Evolutionary conservation across 208 protist species (phyloP).

Genomic region (Histomonas meleagridis): DNA sequence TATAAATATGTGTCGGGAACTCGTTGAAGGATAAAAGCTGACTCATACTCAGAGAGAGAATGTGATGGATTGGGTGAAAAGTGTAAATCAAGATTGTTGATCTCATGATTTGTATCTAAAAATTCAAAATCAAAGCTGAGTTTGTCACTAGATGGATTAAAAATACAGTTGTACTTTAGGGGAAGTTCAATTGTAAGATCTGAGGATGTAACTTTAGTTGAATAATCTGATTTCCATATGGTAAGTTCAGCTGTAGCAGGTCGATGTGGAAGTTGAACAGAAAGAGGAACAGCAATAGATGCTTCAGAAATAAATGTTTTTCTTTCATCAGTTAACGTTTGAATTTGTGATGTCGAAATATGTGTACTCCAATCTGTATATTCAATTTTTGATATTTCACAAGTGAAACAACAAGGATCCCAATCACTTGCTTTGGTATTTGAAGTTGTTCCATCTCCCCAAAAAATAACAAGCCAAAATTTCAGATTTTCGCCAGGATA

Average conservation of each 20-base stretch:
- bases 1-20: background rate
- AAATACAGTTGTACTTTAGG: background rate
- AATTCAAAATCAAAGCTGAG: background rate
- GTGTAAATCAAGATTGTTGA: background rate
- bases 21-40: background rate
- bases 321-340: background rate
- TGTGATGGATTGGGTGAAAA: background rate
- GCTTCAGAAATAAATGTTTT: background rate
- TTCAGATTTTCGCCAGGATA: background rate
- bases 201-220: background rate
- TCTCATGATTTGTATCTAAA: background rate
- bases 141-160: background rate
- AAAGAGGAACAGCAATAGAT: background rate
- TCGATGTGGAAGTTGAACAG: background rate
- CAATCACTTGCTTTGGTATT: background rate
- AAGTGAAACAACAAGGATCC: background rate
- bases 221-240: background rate
- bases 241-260: background rate
- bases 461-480: background rate
- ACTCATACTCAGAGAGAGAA: background rate
- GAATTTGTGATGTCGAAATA: background rate
- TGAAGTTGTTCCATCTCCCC: background rate
- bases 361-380: background rate
- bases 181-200: background rate
- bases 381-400: background rate